Evolutionary conservation across 176 grass and related monocot species (phyloP), one percentile per base, ranked within the genome.

Genomic region (Phyllostachys edulis): DNA sequence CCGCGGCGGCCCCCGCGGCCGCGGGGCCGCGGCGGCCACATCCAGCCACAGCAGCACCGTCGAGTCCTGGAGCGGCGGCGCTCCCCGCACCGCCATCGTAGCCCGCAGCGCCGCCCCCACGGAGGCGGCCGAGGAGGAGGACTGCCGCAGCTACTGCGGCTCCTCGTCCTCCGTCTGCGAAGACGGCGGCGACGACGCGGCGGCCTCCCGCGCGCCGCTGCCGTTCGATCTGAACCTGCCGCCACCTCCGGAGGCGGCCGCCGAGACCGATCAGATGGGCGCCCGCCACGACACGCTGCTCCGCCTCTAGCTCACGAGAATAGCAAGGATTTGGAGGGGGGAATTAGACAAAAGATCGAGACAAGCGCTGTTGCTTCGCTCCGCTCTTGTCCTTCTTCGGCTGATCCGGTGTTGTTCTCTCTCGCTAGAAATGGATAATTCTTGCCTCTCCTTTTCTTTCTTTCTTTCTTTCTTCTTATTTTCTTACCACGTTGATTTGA

Each of bases 1-100:
- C 77, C 86, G 29, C 83, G 70, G 62, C 76, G 67, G n/a, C 41
- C 4, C 15, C 41, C 4, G 5, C n/a, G 12, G 18, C 49, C 0
- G 32, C 55, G 1, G 20, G 0, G 63, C 52, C 6, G 55, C 83
- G 0, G 27, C 92, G 32, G 90, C 81, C 63, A 89, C 94, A 10
- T 91, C 91, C n/a, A 93, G 94, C 86, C 94, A 86, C 56, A 97
- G 91, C 72, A 97, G 94, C 91, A 97, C 94, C 27, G 91, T 97
- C 13, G 94, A 97, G 57, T 97, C 94, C 46, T 78, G 92, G 90
- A 66, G 90, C 84, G 75, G 87, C 71, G 87, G 90, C 81, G 84
- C 24, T 0, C 70, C 77, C 46, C 84, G 85, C 65, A 87, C 73
- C 40, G 40, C 57, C 60, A 12, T 52, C 62, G 12, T 69, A 18